Base-by-base conservation (phyloP, 2,329 filamentous ascomycete genomes). In the Tolypocladium guangdongense region DNA sequence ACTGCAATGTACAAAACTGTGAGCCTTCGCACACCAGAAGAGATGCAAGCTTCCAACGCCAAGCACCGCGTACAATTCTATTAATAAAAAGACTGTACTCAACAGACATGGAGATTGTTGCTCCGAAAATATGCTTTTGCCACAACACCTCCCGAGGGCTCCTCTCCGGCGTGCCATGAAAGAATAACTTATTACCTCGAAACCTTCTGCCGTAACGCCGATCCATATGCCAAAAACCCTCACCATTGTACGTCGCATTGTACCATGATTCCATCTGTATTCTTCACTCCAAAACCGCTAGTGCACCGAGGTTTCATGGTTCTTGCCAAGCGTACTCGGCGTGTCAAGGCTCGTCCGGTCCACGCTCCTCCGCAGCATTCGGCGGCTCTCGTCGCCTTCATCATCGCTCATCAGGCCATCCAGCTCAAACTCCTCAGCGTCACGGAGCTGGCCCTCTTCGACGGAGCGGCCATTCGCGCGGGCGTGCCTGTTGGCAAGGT, bases 391-490 rank as follows among this genome's bases (percentile, higher is more conserved):
- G 14, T 80, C 83, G 5, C 86, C 86, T 73, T 96, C 90, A 20
- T 95, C 90, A 46, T 95, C 91, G 54, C 87, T 93, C 67, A 91
- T 91, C 39, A 99, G 72, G 0, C 89, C 92, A 55, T 93, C 90
- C 1, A 99, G 77, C 71, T 97, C 93, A 66, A 96, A 99, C 61
- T 96, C 90, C 65, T 96, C 87, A 0, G 88, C 91, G 64, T 95
- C 91, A 33, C 82, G 78, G 38, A 92, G 75, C 56, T 81, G 81
- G 12, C 76, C 73, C 27, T 82, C 80, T 45, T 78, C 76, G 1
- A 70, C 66, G 1, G 60, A 63, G 12, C 64, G 63, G 6, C 70
- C 68, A 47, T 66, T 68, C 18, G 62, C 54, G 12, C 62, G 62
- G 2, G 60, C 61, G 11, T 67, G 67, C 24, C 71, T 72, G 49